phyloP scores from a whole-genome alignment of 495 filamentous ascomycete species.

The Daldinia childiae region DNA sequence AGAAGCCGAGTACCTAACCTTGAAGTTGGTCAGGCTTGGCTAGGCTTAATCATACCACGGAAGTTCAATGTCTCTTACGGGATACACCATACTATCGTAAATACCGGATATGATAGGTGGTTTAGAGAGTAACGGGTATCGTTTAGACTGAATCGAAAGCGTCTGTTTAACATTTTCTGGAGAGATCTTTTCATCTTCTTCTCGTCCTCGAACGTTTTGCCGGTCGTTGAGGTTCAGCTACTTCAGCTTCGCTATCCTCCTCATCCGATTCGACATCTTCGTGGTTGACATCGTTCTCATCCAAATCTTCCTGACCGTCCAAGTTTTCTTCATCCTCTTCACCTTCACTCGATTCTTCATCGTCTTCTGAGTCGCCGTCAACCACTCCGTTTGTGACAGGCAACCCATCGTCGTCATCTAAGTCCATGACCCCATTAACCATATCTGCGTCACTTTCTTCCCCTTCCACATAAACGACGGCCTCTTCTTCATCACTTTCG shows the following conservation, averaged over 20 bases:
- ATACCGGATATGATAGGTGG: background rate
- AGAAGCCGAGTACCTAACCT: background rate
- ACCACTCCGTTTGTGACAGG: slow-evolving; percentile 50
- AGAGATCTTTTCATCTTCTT: slow-evolving; percentile 35
- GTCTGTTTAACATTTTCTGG: slow-evolving; percentile 30
- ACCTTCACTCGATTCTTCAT: slow-evolving; percentile 52
- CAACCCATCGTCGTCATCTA: slow-evolving; percentile 45
- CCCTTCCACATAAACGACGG: slow-evolving; percentile 88
- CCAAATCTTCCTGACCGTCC: slow-evolving; percentile 52
- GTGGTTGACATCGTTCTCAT: slow-evolving; percentile 58
- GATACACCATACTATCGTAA: background rate
- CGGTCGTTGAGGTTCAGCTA: slow-evolving; percentile 43
- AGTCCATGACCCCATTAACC: slow-evolving; percentile 51
- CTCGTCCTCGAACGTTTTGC: slow-evolving; percentile 48
- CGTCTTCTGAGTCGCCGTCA: slow-evolving; percentile 54
- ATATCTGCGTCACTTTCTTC: slow-evolving; percentile 64
- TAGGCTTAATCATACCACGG: background rate
- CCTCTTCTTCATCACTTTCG: slow-evolving; percentile 74
- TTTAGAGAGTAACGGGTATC: slow-evolving; percentile 41
- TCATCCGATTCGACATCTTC: slow-evolving; percentile 56
- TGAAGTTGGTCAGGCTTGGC: background rate
- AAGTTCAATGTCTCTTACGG: background rate
- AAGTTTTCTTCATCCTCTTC: slow-evolving; percentile 52
- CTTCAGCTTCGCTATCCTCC: slow-evolving; percentile 55
- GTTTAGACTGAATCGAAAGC: slow-evolving; percentile 21